Conservation (phyloP, 306 rosid species). For the Cucumis cinereus region DNA sequence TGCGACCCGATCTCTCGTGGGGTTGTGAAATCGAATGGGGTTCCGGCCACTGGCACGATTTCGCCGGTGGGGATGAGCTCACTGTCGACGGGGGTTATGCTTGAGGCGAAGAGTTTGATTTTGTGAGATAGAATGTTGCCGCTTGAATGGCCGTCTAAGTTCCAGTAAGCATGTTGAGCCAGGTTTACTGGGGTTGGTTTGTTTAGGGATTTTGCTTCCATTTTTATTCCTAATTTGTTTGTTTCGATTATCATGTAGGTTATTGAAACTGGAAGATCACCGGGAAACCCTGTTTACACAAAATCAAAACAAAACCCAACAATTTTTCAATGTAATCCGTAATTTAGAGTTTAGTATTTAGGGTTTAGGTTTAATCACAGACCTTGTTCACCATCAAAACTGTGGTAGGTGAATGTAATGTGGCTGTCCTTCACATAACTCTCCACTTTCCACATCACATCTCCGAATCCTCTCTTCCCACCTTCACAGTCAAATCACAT, state of each 20-base stretch:
- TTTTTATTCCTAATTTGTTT: constrained; percentile 30
- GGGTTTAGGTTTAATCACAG: no score
- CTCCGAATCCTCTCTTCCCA: constrained; percentile 44
- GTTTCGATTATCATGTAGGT: constrained; percentile 34
- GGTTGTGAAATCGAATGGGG: constrained; percentile 44
- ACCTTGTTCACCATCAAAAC: constrained; percentile 57
- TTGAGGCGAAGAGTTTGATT: constrained; percentile 35
- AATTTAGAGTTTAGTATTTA: no score
- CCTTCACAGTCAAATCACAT: constrained; percentile 1
- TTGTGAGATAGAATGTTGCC: constrained; percentile 47
- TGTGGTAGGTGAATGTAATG: constrained; percentile 36
- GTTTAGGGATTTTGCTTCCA: constrained; percentile 37
- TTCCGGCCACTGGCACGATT: constrained; percentile 19
- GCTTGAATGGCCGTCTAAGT: constrained; percentile 47
- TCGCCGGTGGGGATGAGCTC: constrained; percentile 50
- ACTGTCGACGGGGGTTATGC: constrained; percentile 38
- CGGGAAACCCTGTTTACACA: constrained; percentile 45
- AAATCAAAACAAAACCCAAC: neutral
- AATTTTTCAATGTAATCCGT: no score
- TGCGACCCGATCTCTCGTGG: constrained; percentile 27
- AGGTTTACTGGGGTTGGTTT: constrained; percentile 56
- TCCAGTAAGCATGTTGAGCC: constrained; percentile 70
- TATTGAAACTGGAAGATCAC: constrained; percentile 33
- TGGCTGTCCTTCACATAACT: constrained; percentile 23
- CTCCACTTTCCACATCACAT: constrained; percentile 38